Evolutionary conservation across 495 filamentous ascomycete genomes (phyloP), one percentile per base, ranked within the genome.

Genomic region (Diplogelasinospora grovesii): DNA sequence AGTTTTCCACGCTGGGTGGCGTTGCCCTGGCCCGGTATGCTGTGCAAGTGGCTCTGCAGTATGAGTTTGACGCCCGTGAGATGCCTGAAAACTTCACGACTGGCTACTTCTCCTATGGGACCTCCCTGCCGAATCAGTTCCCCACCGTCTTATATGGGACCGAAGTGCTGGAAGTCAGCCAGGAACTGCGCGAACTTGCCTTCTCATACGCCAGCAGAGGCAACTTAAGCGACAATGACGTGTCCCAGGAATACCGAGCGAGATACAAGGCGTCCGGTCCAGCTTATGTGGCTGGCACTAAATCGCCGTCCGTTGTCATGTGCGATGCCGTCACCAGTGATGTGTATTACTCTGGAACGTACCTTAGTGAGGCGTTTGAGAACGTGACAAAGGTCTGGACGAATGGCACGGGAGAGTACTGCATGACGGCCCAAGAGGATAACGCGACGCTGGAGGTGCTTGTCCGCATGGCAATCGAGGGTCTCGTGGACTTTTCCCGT

Each of bases 101-200:
- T 0, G 78, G 80, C 11, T 88, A 87, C 49, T 61, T 86, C 16
- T 69, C 80, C 0, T 74, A 75, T 49, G 83, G 82, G 4, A 57
- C 73, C 2, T 46, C 57, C 5, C 34, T 23, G 20, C 78, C 82
- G 1, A 51, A 67, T 33, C 52, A 82, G 43, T 87, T 83, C 51
- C 83, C 84, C 0, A 53, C 53, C 31, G 68, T 44, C 35, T 70
- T 83, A 53, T 87, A 87, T 59, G 83, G 84, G 33, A 86, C 83
- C 8, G 84, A 89, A 59, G 83, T 86, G 19, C 81, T 84, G 58
- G 83, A 87, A 54, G 57, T 87, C 22, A 86, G 82, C 58, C 67
- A 69, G 16, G 65, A 68, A 5, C 70, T 87, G 1, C 74, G 78
- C 14, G 59, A 72, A 20, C 50, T 71, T 4, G 82, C 79, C 1